Percentiles rank a stretch among this genome's conserved stretches.
Evolutionary conservation across 108 stramenopile species (phyloP).

Genomic region (Stephanodiscus triporus): DNA sequence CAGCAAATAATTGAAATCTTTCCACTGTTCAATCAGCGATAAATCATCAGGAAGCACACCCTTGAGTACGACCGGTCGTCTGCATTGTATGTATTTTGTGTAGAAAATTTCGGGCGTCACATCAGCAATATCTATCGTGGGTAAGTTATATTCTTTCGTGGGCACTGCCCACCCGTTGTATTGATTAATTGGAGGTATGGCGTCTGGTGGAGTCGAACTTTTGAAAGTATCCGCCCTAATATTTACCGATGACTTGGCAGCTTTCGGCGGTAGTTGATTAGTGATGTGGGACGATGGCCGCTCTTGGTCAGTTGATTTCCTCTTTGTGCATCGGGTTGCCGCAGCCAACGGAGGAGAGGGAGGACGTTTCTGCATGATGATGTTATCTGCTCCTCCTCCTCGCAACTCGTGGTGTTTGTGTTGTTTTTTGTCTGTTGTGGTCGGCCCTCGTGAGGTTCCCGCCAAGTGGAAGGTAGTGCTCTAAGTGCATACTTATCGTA

Average conservation of each 20-base stretch:
- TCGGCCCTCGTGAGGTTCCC: too few species aligned
- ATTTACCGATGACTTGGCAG: too few species aligned
- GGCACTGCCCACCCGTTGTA: constrained; percentile 51
- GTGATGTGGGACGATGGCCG: neutral
- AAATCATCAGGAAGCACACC: constrained; percentile 41
- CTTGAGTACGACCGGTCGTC: constrained; percentile 53
- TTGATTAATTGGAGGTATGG: neutral
- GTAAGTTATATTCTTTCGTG: constrained; percentile 14
- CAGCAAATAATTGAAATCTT: constrained; percentile 3
- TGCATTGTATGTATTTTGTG: constrained; percentile 43
- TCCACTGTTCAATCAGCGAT: constrained; percentile 9
- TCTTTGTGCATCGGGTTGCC: neutral
- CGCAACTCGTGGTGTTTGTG: neutral
- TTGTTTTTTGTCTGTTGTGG: too few species aligned
- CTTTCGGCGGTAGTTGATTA: neutral
- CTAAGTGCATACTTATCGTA: too few species aligned
- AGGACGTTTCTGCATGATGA: neutral
- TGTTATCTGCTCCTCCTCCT: neutral
- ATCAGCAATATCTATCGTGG: constrained; percentile 14
- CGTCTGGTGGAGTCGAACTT: neutral
- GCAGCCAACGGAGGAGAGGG: neutral
- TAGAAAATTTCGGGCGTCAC: constrained; percentile 48
- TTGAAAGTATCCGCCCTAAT: too few species aligned
- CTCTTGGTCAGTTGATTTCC: neutral
- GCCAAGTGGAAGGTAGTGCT: too few species aligned